These are phyloP conservation scores for Metschnikowia koreensis DNA, from an alignment of 805 yeast species.

Conservation along the genomic window DNA sequence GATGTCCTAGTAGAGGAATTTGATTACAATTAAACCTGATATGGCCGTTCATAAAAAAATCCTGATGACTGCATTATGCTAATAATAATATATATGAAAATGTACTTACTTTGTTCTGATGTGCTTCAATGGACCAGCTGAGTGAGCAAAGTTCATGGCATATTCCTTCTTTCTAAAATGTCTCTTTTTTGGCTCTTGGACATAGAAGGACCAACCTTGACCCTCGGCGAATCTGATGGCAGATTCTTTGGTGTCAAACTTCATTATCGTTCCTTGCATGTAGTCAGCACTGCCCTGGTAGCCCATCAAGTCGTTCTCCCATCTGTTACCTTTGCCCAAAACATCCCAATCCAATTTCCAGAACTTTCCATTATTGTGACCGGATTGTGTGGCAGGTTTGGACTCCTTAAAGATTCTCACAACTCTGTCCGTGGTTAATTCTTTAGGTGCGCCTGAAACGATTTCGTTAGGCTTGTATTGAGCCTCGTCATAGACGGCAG, in stretches of 20 bases:
- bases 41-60: not conserved
- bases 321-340: conserved; percentile 69
- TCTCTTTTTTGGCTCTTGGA: conserved; percentile 77
- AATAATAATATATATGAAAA: not conserved
- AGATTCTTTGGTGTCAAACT: conserved; percentile 70
- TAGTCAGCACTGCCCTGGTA: conserved; percentile 77
- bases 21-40: too few species aligned
- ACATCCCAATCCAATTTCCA: conserved; percentile 90
- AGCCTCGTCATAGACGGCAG: conserved; percentile 25
- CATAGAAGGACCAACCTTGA: conserved; percentile 82
- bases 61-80: conserved; percentile 12
- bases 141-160: conserved; percentile 67
- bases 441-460: conserved; percentile 76
- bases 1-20: not conserved
- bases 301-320: conserved; percentile 90
- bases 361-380: conserved; percentile 47
- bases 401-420: conserved; percentile 77
- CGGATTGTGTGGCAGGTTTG: conserved; percentile 81
- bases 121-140: conserved; percentile 69
- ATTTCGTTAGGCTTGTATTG: conserved; percentile 48
- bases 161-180: conserved; percentile 74
- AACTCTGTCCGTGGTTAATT: conserved; percentile 56
- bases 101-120: conserved; percentile 66
- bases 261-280: conserved; percentile 76
- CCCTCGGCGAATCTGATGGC: conserved; percentile 78